A percentile compares a stretch with the other conserved stretches of the same genome.
Evolutionary conservation across 108 stramenopile species (phyloP).

Genomic region (Discostella stelligeroides): DNA sequence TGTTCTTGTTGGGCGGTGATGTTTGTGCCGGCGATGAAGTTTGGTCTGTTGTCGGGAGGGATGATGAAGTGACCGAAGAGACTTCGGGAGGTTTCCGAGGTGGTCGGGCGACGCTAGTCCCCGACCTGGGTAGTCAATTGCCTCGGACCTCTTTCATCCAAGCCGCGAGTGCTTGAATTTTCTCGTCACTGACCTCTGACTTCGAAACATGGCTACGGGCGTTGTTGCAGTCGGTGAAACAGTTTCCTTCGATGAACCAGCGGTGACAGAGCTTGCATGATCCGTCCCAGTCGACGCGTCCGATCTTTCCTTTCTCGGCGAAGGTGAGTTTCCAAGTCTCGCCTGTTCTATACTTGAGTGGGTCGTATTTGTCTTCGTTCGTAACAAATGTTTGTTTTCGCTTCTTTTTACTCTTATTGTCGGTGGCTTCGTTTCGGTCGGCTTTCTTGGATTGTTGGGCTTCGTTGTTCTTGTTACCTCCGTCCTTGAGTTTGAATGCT

Average conservation of each 20-base stretch:
- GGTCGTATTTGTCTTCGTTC: not conserved
- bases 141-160: not conserved
- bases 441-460: not conserved
- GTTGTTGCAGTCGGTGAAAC: not conserved
- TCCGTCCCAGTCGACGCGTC: not conserved
- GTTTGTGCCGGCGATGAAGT: too few relatives aligned
- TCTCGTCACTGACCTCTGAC: not conserved
- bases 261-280: not conserved
- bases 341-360: not conserved
- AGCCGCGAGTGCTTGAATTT: not conserved
- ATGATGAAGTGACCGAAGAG: too few relatives aligned
- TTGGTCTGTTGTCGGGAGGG: too few relatives aligned
- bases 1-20: too few relatives aligned
- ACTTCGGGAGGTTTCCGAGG: conserved; percentile 1
- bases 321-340: not conserved
- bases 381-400: too few relatives aligned
- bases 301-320: not conserved
- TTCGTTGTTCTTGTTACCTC: not conserved
- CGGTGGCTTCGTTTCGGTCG: not conserved
- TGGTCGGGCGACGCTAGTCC: not conserved
- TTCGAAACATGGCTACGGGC: not conserved
- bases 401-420: not conserved
- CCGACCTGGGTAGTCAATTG: not conserved
- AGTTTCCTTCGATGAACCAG: not conserved
- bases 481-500: not conserved